phyloP scores from a whole-genome alignment of 2,329 filamentous ascomycete species.

The Basipetospora chlamydospora region DNA sequence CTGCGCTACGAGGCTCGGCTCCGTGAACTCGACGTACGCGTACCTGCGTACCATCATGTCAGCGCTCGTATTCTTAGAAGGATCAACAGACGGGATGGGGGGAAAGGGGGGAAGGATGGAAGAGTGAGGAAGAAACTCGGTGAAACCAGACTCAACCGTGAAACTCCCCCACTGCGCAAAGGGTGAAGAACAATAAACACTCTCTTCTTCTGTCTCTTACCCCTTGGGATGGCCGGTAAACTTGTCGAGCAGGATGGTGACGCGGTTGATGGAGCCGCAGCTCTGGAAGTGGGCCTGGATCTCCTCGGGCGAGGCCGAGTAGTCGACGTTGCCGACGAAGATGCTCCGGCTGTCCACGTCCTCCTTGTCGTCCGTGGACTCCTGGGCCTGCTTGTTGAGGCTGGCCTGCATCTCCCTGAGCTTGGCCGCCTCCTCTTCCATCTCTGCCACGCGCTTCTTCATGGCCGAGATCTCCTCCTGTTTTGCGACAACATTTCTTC shows the following conservation, averaged over 20 bases:
- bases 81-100: neutral
- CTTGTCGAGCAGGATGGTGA: constrained; percentile 95
- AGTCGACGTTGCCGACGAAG: constrained; percentile 98
- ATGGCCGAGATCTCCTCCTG: constrained; percentile 74
- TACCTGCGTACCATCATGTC: constrained; percentile 48
- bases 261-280: constrained; percentile 92
- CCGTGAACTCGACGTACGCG: constrained; percentile 96
- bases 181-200: too few relatives aligned
- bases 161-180: too few relatives aligned
- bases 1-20: constrained; percentile 82
- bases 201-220: constrained; percentile 37
- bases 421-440: constrained; percentile 81
- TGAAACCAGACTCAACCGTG: too few relatives aligned
- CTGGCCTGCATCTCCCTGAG: constrained; percentile 75
- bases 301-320: constrained; percentile 91
- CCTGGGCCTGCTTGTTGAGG: constrained; percentile 72
- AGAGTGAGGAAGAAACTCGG: neutral
- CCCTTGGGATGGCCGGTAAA: constrained; percentile 99
- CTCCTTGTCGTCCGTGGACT: constrained; percentile 82
- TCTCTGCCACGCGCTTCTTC: constrained; percentile 76
- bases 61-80: too few relatives aligned
- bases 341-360: constrained; percentile 91
- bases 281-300: constrained; percentile 97
- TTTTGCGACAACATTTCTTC: neutral
- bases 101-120: neutral